A percentile compares a stretch with the other conserved stretches of the same genome.
Conservation (phyloP, 129 eudicot genomes). For the Arctium minus region DNA sequence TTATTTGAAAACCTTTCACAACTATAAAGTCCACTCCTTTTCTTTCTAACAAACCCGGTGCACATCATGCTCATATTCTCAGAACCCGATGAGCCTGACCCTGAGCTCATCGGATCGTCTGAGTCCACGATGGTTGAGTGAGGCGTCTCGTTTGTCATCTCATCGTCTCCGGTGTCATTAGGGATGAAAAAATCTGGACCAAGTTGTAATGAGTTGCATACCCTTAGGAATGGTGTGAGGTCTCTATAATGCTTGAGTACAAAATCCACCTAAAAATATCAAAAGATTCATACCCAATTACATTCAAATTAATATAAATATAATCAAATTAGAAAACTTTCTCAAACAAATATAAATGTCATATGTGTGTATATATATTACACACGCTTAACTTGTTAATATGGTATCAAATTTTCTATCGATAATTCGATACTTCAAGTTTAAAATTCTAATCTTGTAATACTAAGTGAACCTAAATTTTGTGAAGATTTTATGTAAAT, state of each 20-base stretch:
- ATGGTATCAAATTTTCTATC: not conserved
- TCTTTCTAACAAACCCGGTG: slow-evolving; percentile 76
- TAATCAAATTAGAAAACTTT: not conserved
- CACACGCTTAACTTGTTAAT: not conserved
- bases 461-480: not conserved
- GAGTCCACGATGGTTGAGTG: slow-evolving; percentile 76
- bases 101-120: slow-evolving; percentile 65
- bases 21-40: slow-evolving; percentile 68
- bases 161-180: slow-evolving; percentile 73
- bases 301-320: not conserved
- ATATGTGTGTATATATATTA: not conserved
- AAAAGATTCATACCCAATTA: not conserved
- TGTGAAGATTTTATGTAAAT: not conserved
- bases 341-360: not conserved
- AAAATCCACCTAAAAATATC: slow-evolving; percentile 64
- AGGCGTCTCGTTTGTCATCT: slow-evolving; percentile 57
- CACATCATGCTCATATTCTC: slow-evolving; percentile 67
- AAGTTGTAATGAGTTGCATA: slow-evolving; percentile 72
- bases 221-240: slow-evolving; percentile 74
- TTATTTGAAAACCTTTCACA: slow-evolving; percentile 62
- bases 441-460: not conserved
- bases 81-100: slow-evolving; percentile 73
- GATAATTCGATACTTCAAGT: not conserved
- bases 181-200: slow-evolving; percentile 93
- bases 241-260: slow-evolving; percentile 73